Evolutionary conservation across 2,329 filamentous ascomycete genomes (phyloP).

Genomic region (Pseudogymnoascus sp.): DNA sequence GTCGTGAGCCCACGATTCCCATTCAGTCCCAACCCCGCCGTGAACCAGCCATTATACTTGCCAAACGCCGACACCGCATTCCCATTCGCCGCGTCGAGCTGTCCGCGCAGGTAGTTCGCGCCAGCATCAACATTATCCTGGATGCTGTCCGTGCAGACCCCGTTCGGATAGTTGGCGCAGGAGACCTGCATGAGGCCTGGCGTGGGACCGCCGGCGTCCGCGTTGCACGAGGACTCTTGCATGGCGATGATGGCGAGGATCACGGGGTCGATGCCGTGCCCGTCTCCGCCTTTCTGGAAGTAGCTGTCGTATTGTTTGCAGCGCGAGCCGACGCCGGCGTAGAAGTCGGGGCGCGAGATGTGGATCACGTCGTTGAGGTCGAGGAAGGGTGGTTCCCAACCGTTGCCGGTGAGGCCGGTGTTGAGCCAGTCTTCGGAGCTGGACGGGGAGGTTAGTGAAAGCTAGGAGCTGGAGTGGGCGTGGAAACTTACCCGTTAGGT

Average conservation of each 20-base stretch:
- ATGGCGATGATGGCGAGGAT: constrained; percentile 31
- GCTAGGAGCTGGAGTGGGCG: not conserved
- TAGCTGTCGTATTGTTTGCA: constrained; percentile 29
- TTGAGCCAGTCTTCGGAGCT: constrained; percentile 28
- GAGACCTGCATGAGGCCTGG: constrained; percentile 32
- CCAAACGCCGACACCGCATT: constrained; percentile 30
- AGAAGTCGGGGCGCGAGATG: constrained; percentile 24
- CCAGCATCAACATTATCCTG: constrained; percentile 31
- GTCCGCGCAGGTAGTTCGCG: constrained; percentile 25
- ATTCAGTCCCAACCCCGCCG: constrained; percentile 25
- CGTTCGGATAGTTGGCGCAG: constrained; percentile 30
- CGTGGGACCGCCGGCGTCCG: constrained; percentile 28
- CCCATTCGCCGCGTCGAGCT: constrained; percentile 21
- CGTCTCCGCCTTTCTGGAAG: constrained; percentile 27
- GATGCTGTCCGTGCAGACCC: constrained; percentile 27
- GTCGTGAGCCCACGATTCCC: constrained; percentile 25
- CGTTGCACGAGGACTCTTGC: constrained; percentile 32
- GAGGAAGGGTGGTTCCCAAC: constrained; percentile 31
- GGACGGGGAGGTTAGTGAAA: constrained; percentile 12
- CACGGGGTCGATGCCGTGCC: constrained; percentile 29
- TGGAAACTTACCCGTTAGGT: constrained; percentile 13
- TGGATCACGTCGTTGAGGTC: constrained; percentile 25
- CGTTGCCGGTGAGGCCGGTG: constrained; percentile 22
- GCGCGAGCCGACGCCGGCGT: constrained; percentile 20
- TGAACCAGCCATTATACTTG: constrained; percentile 32